Conservation (phyloP, 1,284 basidiomycete species). For the Flammula alnicola region DNA sequence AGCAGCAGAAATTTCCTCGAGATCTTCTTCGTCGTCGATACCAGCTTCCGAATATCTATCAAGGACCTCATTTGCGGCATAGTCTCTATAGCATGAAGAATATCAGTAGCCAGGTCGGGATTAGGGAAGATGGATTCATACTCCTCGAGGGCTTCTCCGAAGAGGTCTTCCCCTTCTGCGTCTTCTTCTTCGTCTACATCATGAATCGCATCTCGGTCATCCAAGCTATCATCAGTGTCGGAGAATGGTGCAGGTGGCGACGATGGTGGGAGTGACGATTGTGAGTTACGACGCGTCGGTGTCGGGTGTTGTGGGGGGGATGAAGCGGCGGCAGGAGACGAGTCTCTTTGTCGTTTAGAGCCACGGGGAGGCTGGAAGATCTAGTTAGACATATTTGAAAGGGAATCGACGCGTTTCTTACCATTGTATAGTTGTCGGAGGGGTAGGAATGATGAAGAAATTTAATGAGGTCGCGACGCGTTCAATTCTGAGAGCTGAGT, state of each 20-base stretch:
- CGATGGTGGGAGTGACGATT: slow-evolving; percentile 79
- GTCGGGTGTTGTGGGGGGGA: slow-evolving; percentile 54
- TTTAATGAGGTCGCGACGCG: slow-evolving; percentile 41
- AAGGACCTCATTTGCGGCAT: slow-evolving; percentile 80
- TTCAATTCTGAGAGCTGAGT: slow-evolving; percentile 35
- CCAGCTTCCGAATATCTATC: slow-evolving; percentile 90
- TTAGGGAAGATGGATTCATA: slow-evolving; percentile 39
- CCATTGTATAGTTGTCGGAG: slow-evolving; percentile 30
- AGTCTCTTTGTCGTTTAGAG: slow-evolving; percentile 67
- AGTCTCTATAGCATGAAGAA: slow-evolving; percentile 68
- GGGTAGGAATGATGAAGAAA: slow-evolving; percentile 16
- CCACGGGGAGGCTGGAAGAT: slow-evolving; percentile 43
- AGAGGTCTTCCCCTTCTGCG: slow-evolving; percentile 93
- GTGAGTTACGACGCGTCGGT: slow-evolving; percentile 57
- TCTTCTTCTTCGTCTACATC: slow-evolving; percentile 79
- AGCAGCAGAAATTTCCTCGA: slow-evolving; percentile 73
- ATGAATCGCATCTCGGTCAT: slow-evolving; percentile 75
- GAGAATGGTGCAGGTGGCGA: slow-evolving; percentile 85
- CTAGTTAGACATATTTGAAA: slow-evolving; percentile 10
- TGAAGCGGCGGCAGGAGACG: slow-evolving; percentile 56
- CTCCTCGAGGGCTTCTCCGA: slow-evolving; percentile 81
- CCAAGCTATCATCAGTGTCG: slow-evolving; percentile 83
- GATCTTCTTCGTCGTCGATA: slow-evolving; percentile 84
- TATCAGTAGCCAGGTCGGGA: slow-evolving; percentile 12
- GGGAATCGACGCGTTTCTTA: slow-evolving; percentile 21